Conservation (phyloP, 2,329 filamentous ascomycete genomes). For the Pseudogymnoascus sp. region DNA sequence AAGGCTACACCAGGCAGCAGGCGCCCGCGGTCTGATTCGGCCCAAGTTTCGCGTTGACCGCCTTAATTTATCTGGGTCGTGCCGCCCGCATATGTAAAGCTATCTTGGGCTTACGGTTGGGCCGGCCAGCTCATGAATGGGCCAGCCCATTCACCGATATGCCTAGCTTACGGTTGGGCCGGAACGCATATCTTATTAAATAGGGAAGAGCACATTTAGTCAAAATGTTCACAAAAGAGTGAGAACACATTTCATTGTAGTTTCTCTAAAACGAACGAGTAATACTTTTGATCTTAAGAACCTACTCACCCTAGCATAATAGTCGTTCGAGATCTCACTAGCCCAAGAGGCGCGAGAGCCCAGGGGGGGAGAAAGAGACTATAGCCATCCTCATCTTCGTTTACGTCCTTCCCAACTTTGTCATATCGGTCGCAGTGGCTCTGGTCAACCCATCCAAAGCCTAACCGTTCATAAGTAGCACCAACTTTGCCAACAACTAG, state of each 20-base stretch:
- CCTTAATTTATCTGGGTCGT: no score
- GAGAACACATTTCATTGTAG: neutral
- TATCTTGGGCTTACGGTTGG: no score
- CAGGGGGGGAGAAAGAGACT: neutral
- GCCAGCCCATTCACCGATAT: no score
- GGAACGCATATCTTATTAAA: no score
- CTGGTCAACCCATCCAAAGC: conserved; percentile 8
- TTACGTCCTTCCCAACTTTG: neutral
- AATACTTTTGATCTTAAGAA: neutral
- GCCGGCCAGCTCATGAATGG: no score
- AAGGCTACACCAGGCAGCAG: no score
- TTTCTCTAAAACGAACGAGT: neutral
- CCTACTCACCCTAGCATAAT: neutral
- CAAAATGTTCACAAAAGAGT: neutral
- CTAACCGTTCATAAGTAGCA: conserved; percentile 6
- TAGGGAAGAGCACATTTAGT: no score
- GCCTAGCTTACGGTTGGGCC: no score
- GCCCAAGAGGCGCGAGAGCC: neutral
- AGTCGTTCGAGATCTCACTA: neutral
- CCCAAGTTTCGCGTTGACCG: no score
- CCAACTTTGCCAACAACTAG: conserved; percentile 11
- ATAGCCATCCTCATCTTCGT: neutral
- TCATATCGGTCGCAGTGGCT: neutral
- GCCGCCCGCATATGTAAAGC: no score
- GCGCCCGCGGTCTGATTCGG: no score